Conservation (phyloP, 306 rosid species). For the Mimosa bimucronata region DNA sequence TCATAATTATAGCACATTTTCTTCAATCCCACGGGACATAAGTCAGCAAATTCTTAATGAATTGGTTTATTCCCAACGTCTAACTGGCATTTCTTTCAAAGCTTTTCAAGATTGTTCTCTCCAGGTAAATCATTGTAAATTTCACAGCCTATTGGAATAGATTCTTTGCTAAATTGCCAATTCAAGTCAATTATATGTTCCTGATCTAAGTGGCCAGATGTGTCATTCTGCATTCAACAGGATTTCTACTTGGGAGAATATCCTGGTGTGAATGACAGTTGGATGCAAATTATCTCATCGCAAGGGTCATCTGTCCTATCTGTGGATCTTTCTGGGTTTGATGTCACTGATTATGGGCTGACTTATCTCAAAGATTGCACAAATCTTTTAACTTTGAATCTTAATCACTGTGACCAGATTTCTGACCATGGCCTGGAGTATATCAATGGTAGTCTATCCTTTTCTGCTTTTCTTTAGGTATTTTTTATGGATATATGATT, state of each 20-base stretch:
- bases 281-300: conserved; percentile 71
- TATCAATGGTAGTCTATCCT: conserved; percentile 52
- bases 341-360: conserved; percentile 64
- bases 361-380: conserved; percentile 56
- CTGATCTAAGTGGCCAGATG: conserved; percentile 1
- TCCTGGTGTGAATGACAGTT: conserved; percentile 60
- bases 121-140: conserved; percentile 45
- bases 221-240: conserved; percentile 40
- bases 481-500: neutral
- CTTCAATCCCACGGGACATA: conserved; percentile 65
- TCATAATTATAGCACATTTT: conserved; percentile 45
- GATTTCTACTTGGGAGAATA: conserved; percentile 69
- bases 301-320: conserved; percentile 72
- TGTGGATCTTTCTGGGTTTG: conserved; percentile 68
- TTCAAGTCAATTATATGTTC: conserved; percentile 7
- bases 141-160: neutral
- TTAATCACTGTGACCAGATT: conserved; percentile 64
- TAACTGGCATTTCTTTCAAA: conserved; percentile 47
- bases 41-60: conserved; percentile 71
- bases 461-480: neutral
- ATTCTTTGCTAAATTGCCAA: neutral
- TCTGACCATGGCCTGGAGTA: conserved; percentile 57
- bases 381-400: conserved; percentile 58
- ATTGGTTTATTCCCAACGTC: conserved; percentile 50
- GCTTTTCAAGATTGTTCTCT: conserved; percentile 69